These are phyloP conservation scores for Melanomma pulvis-pyrius DNA, from an alignment of 495 filamentous ascomycete genomes.

Conservation along the genomic window DNA sequence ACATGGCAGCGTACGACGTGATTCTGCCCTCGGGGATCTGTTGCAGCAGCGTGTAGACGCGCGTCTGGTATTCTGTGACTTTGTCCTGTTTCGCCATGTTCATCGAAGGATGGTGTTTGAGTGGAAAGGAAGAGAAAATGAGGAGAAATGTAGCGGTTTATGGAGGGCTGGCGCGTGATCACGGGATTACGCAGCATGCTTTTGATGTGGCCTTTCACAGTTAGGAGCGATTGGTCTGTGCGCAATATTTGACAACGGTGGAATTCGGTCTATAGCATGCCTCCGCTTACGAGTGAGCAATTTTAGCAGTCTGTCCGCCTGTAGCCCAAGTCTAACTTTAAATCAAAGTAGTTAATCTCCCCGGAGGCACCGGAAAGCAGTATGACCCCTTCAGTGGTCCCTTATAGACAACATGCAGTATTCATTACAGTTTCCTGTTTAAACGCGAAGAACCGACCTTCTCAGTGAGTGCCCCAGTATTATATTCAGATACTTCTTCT, in stretches of 20 bases:
- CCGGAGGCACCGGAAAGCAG: too few species aligned
- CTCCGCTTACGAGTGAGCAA: not conserved
- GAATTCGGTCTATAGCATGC: not conserved
- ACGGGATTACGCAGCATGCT: constrained; percentile 11
- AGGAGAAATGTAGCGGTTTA: not conserved
- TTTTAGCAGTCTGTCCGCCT: too few species aligned
- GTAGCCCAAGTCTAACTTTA: too few species aligned
- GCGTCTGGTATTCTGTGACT: constrained; percentile 44
- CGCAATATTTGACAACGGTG: not conserved
- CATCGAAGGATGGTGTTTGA: not conserved
- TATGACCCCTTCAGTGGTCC: too few species aligned
- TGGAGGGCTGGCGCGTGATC: not conserved
- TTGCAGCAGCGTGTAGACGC: constrained; percentile 66
- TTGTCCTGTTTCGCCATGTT: constrained; percentile 32
- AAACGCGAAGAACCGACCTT: too few species aligned
- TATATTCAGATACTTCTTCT: too few species aligned
- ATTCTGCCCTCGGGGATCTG: constrained; percentile 71
- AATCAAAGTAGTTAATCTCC: too few species aligned
- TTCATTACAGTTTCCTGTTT: too few species aligned
- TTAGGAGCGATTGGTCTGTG: not conserved
- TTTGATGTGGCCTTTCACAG: constrained; percentile 13
- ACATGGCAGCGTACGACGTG: constrained; percentile 73
- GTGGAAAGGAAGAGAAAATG: not conserved
- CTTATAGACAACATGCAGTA: too few species aligned
- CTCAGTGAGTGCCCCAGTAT: too few species aligned